phyloP scores from a whole-genome alignment of 1,139 yeast species.

The Nadsonia starkeyi-henricii region DNA sequence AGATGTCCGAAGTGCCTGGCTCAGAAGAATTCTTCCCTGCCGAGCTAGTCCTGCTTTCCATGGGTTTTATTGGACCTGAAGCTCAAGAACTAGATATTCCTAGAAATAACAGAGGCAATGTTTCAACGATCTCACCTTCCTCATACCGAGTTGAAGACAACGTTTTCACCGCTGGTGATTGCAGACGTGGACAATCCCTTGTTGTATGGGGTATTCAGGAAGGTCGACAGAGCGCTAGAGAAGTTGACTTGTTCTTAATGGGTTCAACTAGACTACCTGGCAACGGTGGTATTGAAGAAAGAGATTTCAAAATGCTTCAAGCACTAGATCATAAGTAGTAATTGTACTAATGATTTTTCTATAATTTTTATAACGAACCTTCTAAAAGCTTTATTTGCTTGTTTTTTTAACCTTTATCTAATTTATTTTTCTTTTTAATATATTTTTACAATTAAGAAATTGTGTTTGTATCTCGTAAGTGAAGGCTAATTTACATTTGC shows the following conservation, averaged over 20 bases:
- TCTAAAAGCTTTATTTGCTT: too few relatives aligned
- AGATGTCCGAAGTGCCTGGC: constrained; percentile 94
- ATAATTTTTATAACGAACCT: too few relatives aligned
- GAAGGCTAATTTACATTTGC: too few relatives aligned
- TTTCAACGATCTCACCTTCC: constrained; percentile 47
- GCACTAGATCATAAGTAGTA: not conserved
- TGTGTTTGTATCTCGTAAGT: too few relatives aligned
- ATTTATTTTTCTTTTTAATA: too few relatives aligned
- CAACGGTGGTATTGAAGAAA: constrained; percentile 79
- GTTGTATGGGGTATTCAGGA: constrained; percentile 99
- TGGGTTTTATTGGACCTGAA: constrained; percentile 98
- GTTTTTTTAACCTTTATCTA: not conserved
- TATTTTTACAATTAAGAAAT: too few relatives aligned
- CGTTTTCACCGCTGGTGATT: constrained; percentile 92
- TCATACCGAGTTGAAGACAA: constrained; percentile 62
- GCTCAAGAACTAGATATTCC: constrained; percentile 58
- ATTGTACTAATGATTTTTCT: too few relatives aligned
- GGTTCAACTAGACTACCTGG: constrained; percentile 80
- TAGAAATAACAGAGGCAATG: constrained; percentile 79
- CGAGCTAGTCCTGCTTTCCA: constrained; percentile 80
- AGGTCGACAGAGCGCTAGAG: constrained; percentile 96
- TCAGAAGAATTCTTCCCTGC: constrained; percentile 92
- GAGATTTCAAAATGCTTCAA: constrained; percentile 39
- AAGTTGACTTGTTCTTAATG: constrained; percentile 70
- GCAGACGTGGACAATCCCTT: constrained; percentile 96